Base-by-base conservation (phyloP, 345 rosid genomes). In the Mercurialis annua region DNA sequence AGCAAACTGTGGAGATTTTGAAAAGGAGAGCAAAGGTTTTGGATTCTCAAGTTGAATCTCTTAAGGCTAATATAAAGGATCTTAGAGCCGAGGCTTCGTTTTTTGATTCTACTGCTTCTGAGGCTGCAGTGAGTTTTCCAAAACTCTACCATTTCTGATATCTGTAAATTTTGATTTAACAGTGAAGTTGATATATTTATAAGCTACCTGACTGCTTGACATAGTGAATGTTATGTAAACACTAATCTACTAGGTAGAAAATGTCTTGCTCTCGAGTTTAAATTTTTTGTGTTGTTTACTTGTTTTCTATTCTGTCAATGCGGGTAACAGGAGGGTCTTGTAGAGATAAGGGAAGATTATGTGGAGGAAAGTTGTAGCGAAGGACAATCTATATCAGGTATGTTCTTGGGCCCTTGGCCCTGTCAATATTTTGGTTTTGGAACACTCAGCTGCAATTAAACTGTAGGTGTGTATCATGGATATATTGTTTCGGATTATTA, bases 281-380 rank as follows among this genome's bases (percentile, higher is more conserved):
- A 27, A 18, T 5, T 44, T 24, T 53, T 30, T 57, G 26, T 68
- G 21, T n/a, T 27, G 21, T 31, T 58, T 52, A 21, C 33, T 47
- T 55, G 34, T 47, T 56, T n/a, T 21, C 44, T 40, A 40, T 7
- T 40, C 29, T 12, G 16, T 17, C 21, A 42, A 53, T 58, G 30
- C 67, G 36, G 62, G 44, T 27, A 54, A 24, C 77, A 91, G 99
- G 97, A 89, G 50, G 99, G 91, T 53, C 82, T 94, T 71, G 83
- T 91, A 69, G 99, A 91, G 86, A 94, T 94, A 70, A 86, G 82
- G 66, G 98, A 93, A 82, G 92, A 91, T 57, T 83, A 84, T 77
- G 81, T 52, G 47, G 90, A 82, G 61, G 88, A 84, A 29, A 77
- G 50, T 61, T 75, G 73, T 64, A 59, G 64, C 10, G 84, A 79